phyloP scores from a whole-genome alignment of 345 rosid species.

The Orychophragmus violaceus region DNA sequence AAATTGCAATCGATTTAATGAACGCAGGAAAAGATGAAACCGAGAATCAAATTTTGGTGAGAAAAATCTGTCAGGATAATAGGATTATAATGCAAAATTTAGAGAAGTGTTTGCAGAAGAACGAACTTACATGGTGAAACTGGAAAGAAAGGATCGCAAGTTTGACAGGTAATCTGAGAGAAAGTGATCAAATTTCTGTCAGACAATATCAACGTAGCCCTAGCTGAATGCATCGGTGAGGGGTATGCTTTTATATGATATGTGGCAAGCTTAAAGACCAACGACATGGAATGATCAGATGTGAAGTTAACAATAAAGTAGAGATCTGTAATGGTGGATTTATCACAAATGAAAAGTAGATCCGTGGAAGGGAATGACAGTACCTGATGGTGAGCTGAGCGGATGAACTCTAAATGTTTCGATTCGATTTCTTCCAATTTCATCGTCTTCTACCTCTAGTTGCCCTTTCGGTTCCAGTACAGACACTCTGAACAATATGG shows the following conservation, averaged over 20 bases:
- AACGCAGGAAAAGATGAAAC: neutral
- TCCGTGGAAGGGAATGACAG: neutral
- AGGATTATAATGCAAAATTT: neutral
- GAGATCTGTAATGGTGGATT: too few relatives aligned
- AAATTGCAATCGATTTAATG: neutral
- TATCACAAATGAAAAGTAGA: neutral
- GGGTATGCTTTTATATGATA: neutral
- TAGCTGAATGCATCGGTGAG: neutral
- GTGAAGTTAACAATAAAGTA: too few relatives aligned
- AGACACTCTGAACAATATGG: neutral
- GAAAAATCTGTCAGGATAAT: neutral
- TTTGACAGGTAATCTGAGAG: neutral
- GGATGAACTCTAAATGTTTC: conserved; percentile 11
- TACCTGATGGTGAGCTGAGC: conserved; percentile 2
- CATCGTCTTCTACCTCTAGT: neutral
- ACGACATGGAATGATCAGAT: too few relatives aligned
- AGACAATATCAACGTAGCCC: neutral
- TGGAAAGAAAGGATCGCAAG: neutral
- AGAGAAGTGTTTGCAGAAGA: neutral
- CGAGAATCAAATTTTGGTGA: neutral
- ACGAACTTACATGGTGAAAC: conserved; percentile 22
- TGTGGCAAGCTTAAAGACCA: too few relatives aligned
- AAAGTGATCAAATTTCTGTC: neutral
- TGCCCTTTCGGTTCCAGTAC: neutral
- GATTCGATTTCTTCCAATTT: conserved; percentile 6